Conservation (phyloP, 352 stramenopile genomes). For the Plasmopara muralis region DNA sequence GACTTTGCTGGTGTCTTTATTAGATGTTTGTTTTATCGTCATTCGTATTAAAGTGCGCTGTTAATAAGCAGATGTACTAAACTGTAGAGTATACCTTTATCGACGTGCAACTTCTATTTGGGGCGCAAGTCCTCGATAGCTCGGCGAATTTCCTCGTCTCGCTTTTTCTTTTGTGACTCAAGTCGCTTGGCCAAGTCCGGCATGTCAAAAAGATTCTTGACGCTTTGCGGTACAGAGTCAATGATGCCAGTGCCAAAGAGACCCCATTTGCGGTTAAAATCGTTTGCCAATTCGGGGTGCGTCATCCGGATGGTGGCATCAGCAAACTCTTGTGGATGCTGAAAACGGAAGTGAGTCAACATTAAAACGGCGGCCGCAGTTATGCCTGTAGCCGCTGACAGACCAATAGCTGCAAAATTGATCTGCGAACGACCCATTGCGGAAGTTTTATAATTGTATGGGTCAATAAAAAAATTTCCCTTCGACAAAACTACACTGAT, state of each 20-base stretch:
- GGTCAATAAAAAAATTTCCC: no score
- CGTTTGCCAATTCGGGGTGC: conserved; percentile 65
- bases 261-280: conserved; percentile 71
- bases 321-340: conserved; percentile 78
- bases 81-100: neutral
- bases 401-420: conserved; percentile 48
- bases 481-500: conserved; percentile 9
- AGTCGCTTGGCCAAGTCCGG: conserved; percentile 63
- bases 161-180: conserved; percentile 63
- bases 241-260: conserved; percentile 75
- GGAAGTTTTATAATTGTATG: neutral
- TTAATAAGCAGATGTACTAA: no score
- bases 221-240: conserved; percentile 53
- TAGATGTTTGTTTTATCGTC: neutral
- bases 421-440: conserved; percentile 30
- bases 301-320: conserved; percentile 75
- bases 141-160: conserved; percentile 62
- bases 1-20: conserved; percentile 32
- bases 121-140: conserved; percentile 68
- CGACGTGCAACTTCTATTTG: conserved; percentile 41
- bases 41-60: neutral
- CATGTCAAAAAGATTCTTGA: conserved; percentile 64
- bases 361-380: conserved; percentile 75
- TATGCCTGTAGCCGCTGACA: conserved; percentile 77
- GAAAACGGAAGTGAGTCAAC: conserved; percentile 74